A percentile compares a stretch with the other conserved stretches of the same genome.
Evolutionary conservation across 2,329 filamentous ascomycete genomes (phyloP).

Genomic region (Alternaria panax): DNA sequence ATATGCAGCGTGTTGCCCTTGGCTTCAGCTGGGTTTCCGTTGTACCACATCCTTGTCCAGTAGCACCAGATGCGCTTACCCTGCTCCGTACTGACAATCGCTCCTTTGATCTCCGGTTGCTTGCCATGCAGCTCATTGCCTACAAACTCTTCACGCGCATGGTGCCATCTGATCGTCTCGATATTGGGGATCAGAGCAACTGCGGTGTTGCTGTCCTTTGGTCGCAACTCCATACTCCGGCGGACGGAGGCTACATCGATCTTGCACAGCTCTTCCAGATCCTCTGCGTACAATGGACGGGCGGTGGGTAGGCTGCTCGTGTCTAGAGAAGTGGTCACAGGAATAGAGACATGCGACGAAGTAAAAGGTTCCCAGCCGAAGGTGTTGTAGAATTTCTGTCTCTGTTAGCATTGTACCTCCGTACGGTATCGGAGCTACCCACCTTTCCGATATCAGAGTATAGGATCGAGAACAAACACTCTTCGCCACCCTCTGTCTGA

Average conservation of each 20-base stretch:
- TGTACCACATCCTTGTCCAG: slow-evolving; percentile 72
- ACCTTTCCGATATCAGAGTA: slow-evolving; percentile 82
- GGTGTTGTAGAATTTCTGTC: slow-evolving; percentile 77
- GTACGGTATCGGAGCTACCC: slow-evolving; percentile 65
- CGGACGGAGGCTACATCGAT: slow-evolving; percentile 71
- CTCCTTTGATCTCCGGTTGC: slow-evolving; percentile 71
- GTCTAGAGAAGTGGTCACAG: slow-evolving; percentile 14
- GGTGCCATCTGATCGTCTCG: slow-evolving; percentile 76
- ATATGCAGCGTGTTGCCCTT: slow-evolving; percentile 74
- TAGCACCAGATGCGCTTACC: slow-evolving; percentile 74
- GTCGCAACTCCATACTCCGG: slow-evolving; percentile 55
- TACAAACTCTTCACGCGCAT: slow-evolving; percentile 82
- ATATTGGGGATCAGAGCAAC: slow-evolving; percentile 74
- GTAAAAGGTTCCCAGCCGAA: slow-evolving; percentile 79
- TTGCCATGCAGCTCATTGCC: slow-evolving; percentile 67
- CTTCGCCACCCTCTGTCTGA: slow-evolving; percentile 53
- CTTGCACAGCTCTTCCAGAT: slow-evolving; percentile 68
- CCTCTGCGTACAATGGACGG: slow-evolving; percentile 63
- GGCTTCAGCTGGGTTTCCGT: slow-evolving; percentile 60
- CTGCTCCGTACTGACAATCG: slow-evolving; percentile 62
- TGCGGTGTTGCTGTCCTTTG: slow-evolving; percentile 55
- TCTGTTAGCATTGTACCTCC: slow-evolving; percentile 69
- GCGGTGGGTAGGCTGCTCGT: slow-evolving; percentile 31
- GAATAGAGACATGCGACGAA: slow-evolving; percentile 69
- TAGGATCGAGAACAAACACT: slow-evolving; percentile 74